Base-by-base conservation (phyloP, 441 rosid species). In the Viola pubescens region DNA sequence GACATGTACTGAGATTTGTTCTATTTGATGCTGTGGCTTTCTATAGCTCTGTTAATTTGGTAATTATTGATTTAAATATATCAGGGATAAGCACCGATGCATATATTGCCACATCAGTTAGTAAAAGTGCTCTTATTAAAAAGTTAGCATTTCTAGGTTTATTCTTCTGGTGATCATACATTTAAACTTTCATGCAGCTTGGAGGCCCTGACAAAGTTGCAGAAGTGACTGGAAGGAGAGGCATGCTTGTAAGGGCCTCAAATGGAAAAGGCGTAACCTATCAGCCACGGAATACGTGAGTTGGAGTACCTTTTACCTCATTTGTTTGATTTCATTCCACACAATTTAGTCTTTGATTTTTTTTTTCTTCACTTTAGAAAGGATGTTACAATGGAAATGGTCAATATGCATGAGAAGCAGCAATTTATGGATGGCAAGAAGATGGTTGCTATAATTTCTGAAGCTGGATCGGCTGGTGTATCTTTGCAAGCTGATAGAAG, bases 391-490 rank as follows among this genome's bases (percentile, higher is more conserved):
- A 85, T 94, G 99, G 99, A 94, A 80, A 94, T 94, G 99, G 99
- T 90, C 70, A 94, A 94, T 80, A 94, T 94, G 99, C 87, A 88
- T 48, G 99, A 90, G 78, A 94, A 94, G 77, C 94, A 94, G 82
- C 88, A 79, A 68, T 94, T 94, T 77, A 94, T 94, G 99, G 95
- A 88, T 70, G 95, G 99, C 60, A 90, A 90, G 81, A 94, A 90
- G 70, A 78, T 76, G n/a, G 95, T 85, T 70, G 99, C 99, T 54
- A 79, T 94, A 65, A 94, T 94, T 73, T 94, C 99, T 40, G 99
- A 94, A 82, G 99, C 99, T 66, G 99, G 99, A 64, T 94, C 97
- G 52, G 99, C 99, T 65, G 99, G 97, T 63, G 99, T 94, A 57
- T 94, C 99, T 38, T 76, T 94, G 81, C 99, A 94, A 80, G 95